A percentile compares a stretch with the other conserved stretches of the same genome.
Conservation (phyloP, 306 rosid species). For the Ziziphus jujuba region DNA sequence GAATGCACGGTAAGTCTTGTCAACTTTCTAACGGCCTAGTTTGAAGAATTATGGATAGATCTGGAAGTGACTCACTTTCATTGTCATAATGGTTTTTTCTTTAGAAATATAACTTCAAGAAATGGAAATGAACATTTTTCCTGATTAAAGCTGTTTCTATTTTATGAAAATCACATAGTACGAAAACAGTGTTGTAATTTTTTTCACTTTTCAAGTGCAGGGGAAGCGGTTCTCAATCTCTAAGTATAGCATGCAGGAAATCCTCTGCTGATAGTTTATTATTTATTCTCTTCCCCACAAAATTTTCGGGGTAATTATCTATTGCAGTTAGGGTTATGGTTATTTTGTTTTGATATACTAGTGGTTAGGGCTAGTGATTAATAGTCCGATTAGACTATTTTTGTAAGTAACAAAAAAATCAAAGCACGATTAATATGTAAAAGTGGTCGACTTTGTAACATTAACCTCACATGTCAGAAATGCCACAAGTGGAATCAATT, state of each 20-base stretch:
- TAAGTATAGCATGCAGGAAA: constrained; percentile 31
- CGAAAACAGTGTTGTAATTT: not conserved
- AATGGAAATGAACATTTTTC: no score
- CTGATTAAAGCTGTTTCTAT: not conserved
- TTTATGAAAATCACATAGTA: no score
- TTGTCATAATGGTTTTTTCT: no score
- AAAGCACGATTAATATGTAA: constrained; percentile 24
- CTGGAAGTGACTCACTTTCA: no score
- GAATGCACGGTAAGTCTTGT: constrained; percentile 81
- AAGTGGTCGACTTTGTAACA: constrained; percentile 25
- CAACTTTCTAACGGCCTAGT: not conserved
- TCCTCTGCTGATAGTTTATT: constrained; percentile 5
- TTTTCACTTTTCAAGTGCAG: constrained; percentile 29
- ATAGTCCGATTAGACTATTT: constrained; percentile 22
- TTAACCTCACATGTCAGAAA: constrained; percentile 3
- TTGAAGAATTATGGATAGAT: not conserved
- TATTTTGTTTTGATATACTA: constrained; percentile 18
- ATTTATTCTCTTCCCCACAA: constrained; percentile 1
- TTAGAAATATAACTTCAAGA: no score
- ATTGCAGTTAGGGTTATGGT: no score
- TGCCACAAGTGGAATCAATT: not conserved
- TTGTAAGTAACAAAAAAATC: constrained; percentile 21
- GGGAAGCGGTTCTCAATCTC: constrained; percentile 40
- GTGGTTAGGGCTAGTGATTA: constrained; percentile 21
- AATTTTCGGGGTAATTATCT: constrained; percentile 7